Evolutionary conservation across 495 filamentous ascomycete species (phyloP).

Genomic region (Penicillium verhagenii): DNA sequence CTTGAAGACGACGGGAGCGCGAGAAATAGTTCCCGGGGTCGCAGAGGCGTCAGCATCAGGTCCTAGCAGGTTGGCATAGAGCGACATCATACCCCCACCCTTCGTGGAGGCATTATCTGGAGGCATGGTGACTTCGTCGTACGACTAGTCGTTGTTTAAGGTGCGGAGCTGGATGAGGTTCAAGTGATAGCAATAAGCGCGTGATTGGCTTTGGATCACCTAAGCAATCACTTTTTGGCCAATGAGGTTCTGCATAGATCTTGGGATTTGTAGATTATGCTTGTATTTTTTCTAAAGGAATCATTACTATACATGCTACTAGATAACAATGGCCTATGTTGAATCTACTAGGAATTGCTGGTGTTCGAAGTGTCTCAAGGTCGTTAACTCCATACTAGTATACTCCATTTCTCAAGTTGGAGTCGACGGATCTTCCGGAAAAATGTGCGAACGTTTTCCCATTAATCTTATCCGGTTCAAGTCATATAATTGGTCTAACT

Average conservation of each 20-base stretch:
- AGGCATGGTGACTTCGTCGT: slow-evolving; percentile 27
- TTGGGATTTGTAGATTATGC: too few species aligned
- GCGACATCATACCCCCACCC: slow-evolving; percentile 47
- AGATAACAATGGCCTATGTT: too few species aligned
- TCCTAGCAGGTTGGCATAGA: slow-evolving; percentile 66
- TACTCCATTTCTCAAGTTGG: too few species aligned
- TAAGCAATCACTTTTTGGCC: not conserved
- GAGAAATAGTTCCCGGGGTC: slow-evolving; percentile 64
- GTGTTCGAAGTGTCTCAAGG: too few species aligned
- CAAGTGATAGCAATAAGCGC: slow-evolving; percentile 5
- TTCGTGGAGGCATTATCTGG: slow-evolving; percentile 34
- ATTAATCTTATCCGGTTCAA: not conserved
- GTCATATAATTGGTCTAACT: not conserved
- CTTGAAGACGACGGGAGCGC: slow-evolving; percentile 77
- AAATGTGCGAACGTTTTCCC: not conserved
- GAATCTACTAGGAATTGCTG: too few species aligned
- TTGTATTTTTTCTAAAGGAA: too few species aligned
- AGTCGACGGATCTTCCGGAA: not conserved
- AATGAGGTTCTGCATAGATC: not conserved
- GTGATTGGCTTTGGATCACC: not conserved
- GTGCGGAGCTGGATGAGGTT: slow-evolving; percentile 3
- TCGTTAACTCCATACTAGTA: too few species aligned
- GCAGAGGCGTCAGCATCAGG: slow-evolving; percentile 47
- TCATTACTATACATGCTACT: too few species aligned
- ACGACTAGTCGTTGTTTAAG: not conserved